Conservation (phyloP, 352 stramenopile genomes). For the Pythium insidiosum region DNA sequence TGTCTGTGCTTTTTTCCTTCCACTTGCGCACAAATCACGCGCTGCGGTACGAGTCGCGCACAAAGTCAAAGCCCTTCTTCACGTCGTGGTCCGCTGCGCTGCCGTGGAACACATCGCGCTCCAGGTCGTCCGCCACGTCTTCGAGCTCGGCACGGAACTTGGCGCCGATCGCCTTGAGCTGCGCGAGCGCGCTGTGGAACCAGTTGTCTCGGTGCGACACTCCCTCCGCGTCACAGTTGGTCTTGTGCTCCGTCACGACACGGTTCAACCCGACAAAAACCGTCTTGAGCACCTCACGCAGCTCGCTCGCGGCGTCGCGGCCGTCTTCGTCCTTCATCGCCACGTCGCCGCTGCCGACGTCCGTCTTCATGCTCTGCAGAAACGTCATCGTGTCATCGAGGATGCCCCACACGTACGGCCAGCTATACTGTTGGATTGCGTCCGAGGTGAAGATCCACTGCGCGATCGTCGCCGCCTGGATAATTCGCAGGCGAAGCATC, state of each 20-base stretch:
- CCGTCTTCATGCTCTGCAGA: conserved; percentile 27
- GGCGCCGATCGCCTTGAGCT: conserved; percentile 60
- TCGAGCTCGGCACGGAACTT: conserved; percentile 53
- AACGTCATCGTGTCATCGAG: conserved; percentile 62
- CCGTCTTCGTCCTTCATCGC: conserved; percentile 40
- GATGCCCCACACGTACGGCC: conserved; percentile 84
- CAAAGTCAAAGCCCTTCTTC: conserved; percentile 64
- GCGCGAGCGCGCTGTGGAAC: conserved; percentile 61
- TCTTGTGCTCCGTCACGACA: conserved; percentile 71
- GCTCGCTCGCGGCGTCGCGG: conserved; percentile 28
- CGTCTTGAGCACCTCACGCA: conserved; percentile 39
- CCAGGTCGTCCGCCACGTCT: conserved; percentile 37
- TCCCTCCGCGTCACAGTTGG: conserved; percentile 60
- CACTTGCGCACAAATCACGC: too few relatives aligned
- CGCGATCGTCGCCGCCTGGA: conserved; percentile 60
- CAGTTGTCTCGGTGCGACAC: conserved; percentile 75
- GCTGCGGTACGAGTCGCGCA: conserved; percentile 66
- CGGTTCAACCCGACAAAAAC: conserved; percentile 67
- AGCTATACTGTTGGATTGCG: conserved; percentile 82
- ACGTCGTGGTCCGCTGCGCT: conserved; percentile 52
- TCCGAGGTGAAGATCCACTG: conserved; percentile 78
- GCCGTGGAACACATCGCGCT: conserved; percentile 42
- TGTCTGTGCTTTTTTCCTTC: too few relatives aligned
- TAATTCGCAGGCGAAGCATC: conserved; percentile 64
- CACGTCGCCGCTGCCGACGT: conserved; percentile 28